phyloP scores from a whole-genome alignment of 1,284 basidiomycete species.

The Gastroboletus turbinatus region DNA sequence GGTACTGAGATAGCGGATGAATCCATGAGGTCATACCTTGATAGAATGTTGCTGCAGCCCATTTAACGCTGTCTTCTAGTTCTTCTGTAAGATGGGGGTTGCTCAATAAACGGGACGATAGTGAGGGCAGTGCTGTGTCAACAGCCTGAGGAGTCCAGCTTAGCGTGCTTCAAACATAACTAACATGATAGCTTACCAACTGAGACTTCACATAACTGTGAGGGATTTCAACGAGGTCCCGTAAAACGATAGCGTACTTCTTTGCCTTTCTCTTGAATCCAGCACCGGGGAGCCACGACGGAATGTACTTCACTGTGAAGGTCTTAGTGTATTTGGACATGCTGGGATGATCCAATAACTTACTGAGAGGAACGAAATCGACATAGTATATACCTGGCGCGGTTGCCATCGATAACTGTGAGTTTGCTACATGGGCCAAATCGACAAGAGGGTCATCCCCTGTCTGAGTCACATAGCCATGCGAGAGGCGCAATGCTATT shows the following conservation, averaged over 20 bases:
- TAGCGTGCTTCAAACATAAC: background rate
- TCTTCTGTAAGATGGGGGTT: slow-evolving; percentile 36
- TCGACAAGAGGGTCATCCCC: slow-evolving; percentile 24
- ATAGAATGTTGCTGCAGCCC: slow-evolving; percentile 55
- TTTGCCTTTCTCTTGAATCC: slow-evolving; percentile 53
- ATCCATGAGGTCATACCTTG: slow-evolving; percentile 37
- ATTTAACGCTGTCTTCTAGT: slow-evolving; percentile 51
- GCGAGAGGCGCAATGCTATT: slow-evolving; percentile 21
- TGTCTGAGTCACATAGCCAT: slow-evolving; percentile 16
- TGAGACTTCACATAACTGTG: slow-evolving; percentile 55
- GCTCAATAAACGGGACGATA: slow-evolving; percentile 47
- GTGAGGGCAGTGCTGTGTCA: slow-evolving; percentile 47
- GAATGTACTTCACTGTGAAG: slow-evolving; percentile 51
- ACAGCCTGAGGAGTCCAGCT: slow-evolving; percentile 32
- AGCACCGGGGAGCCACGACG: slow-evolving; percentile 61
- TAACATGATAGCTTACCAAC: slow-evolving; percentile 30
- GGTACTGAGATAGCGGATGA: background rate
- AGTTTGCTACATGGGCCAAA: slow-evolving; percentile 17
- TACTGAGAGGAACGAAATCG: slow-evolving; percentile 19
- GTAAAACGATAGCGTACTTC: slow-evolving; percentile 44
- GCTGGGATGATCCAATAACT: background rate
- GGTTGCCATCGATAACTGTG: slow-evolving; percentile 15
- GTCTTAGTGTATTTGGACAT: background rate
- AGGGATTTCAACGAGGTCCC: slow-evolving; percentile 50
- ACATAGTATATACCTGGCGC: slow-evolving; percentile 16